Base-by-base conservation (phyloP, 208 protist species). In the Trypanosoma avium region DNA sequence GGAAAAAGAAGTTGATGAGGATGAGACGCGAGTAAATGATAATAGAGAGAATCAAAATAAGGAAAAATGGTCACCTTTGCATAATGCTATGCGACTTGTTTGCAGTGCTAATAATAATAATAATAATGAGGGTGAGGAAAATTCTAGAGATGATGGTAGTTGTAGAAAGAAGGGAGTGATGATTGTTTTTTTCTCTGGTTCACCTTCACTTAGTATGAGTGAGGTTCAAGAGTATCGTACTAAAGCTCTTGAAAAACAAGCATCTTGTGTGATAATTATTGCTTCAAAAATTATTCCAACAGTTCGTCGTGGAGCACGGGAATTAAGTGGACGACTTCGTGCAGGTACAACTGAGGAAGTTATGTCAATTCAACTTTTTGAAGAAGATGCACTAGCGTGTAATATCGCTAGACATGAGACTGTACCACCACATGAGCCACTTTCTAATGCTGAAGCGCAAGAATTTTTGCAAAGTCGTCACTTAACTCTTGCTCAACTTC, bases 341-440 rank as follows among this genome's bases (percentile, higher is more conserved):
- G 55, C 71, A 43, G 53, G 50, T 17, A 88, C 77, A 27, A 71
- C 73, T 0, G 73, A 70, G 19, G 67, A 78, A 61, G 53, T 88
- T 29, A 61, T 91, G 38, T 58, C 77, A 0, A 89, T 99, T 61
- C 96, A 99, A 71, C 47, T 93, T 5, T 99, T 99, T 54, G 70
- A 92, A 43, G 95, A 98, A 75, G 80, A 86, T 27, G 89, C 97
- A 47, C 79, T 99, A 4, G 62, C 97, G 17, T 90, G 97, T 63
- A 99, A 99, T 77, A 92, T 98, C 9, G 94, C 97, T 36, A 75
- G 93, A 27, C 97, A 99, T 72, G 80, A 95, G 40, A 93, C 98
- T 6, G 97, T 99, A 15, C 97, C 98, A 13, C 72, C 82, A 66
- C 98, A 99, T 74, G 77, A 82, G 19, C 62, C 77, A 19, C 71